Evolutionary conservation across 2,329 filamentous ascomycete genomes (phyloP).

Genomic region (Chaetomiaceae sp.): DNA sequence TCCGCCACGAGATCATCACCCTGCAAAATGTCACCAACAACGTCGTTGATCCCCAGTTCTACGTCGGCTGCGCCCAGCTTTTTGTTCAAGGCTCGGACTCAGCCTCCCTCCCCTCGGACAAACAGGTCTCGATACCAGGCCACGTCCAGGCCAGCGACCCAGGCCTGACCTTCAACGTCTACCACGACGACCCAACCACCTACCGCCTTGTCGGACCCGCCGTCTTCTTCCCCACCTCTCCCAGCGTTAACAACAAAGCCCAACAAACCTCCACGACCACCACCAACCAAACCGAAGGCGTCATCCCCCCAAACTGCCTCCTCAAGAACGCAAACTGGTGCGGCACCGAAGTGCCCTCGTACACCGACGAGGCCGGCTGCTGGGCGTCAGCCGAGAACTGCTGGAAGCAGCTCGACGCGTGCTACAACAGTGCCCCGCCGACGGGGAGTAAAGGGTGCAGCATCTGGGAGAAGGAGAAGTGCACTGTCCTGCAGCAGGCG

Average conservation of each 20-base stretch:
- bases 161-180: conserved; percentile 63
- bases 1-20: conserved; percentile 65
- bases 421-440: conserved; percentile 55
- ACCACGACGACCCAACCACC: conserved; percentile 41
- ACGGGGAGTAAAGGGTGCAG: conserved; percentile 58
- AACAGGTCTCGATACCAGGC: conserved; percentile 62
- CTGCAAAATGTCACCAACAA: conserved; percentile 54
- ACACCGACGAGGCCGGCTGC: conserved; percentile 53
- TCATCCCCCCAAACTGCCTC: conserved; percentile 53
- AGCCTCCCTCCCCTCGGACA: conserved; percentile 39
- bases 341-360: conserved; percentile 55
- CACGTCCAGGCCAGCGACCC: conserved; percentile 52
- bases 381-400: conserved; percentile 53
- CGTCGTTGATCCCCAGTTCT: conserved; percentile 64
- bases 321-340: conserved; percentile 71
- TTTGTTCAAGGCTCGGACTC: conserved; percentile 48
- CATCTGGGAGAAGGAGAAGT: conserved; percentile 58
- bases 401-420: conserved; percentile 56
- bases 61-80: conserved; percentile 67
- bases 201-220: conserved; percentile 57
- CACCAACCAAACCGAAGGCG: conserved; percentile 36
- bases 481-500: conserved; percentile 42
- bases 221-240: conserved; percentile 42
- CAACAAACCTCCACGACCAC: neutral
- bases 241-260: conserved; percentile 1